A percentile compares a stretch with the other conserved stretches of the same genome.
phyloP scores from a whole-genome alignment of 2,329 filamentous ascomycete species.

The Peltaster fructicola region DNA sequence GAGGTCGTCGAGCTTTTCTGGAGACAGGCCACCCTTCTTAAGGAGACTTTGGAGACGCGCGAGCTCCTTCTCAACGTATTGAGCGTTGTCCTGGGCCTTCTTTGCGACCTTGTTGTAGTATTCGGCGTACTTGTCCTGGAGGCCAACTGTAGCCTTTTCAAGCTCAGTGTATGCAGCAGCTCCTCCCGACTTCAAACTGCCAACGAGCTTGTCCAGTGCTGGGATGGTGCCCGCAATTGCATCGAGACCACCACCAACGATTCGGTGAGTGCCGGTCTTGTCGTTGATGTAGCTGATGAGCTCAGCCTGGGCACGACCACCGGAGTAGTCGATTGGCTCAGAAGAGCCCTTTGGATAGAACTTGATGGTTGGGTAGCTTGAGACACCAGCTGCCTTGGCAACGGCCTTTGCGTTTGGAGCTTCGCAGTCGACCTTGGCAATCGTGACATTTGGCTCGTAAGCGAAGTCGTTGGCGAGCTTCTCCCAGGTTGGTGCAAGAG shows the following conservation, averaged over 20 bases:
- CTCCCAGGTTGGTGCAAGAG: slow-evolving; percentile 79
- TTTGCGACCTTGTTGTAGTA: slow-evolving; percentile 89
- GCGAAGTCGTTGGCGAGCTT: slow-evolving; percentile 65
- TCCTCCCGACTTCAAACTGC: slow-evolving; percentile 46
- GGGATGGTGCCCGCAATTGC: slow-evolving; percentile 65
- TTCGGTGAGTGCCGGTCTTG: slow-evolving; percentile 74
- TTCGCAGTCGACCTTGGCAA: slow-evolving; percentile 94
- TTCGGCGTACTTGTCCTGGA: slow-evolving; percentile 69
- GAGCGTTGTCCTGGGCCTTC: slow-evolving; percentile 63
- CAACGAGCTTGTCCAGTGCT: slow-evolving; percentile 56
- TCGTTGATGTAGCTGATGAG: slow-evolving; percentile 72
- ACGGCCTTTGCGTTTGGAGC: slow-evolving; percentile 66
- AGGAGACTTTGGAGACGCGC: slow-evolving; percentile 62
- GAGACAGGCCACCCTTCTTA: slow-evolving; percentile 69
- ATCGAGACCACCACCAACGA: slow-evolving; percentile 63
- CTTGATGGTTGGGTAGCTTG: slow-evolving; percentile 91
- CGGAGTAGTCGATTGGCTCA: slow-evolving; percentile 52
- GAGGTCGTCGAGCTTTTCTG: slow-evolving; percentile 77
- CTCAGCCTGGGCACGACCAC: slow-evolving; percentile 58
- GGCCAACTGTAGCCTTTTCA: slow-evolving; percentile 47
- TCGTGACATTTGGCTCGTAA: slow-evolving; percentile 58
- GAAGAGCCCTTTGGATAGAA: slow-evolving; percentile 81
- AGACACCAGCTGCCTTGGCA: slow-evolving; percentile 58
- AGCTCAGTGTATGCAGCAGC: slow-evolving; percentile 53
- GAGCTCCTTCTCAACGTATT: slow-evolving; percentile 72